Percentiles rank a stretch among this genome's conserved stretches.
phyloP scores from a whole-genome alignment of 169 alveolate genomes.

The Babesia microti region DNA sequence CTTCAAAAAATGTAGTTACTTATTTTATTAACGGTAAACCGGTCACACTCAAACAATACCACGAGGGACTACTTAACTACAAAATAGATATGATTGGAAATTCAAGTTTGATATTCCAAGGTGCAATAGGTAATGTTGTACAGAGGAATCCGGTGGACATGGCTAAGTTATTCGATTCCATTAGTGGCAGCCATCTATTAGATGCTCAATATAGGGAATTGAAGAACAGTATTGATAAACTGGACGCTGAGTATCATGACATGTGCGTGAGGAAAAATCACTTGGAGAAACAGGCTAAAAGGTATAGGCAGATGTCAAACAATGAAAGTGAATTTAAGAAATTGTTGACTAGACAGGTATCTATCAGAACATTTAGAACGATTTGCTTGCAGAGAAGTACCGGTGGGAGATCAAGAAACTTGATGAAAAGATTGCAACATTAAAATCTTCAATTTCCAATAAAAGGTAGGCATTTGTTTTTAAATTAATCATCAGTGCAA shows the following conservation, averaged over 20 bases:
- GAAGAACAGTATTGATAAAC: constrained; percentile 29
- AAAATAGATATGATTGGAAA: constrained; percentile 54
- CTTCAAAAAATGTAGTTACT: constrained; percentile 57
- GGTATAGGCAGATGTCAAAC: constrained; percentile 21
- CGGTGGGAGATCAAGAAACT: no score
- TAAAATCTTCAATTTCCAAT: no score
- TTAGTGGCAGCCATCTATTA: constrained; percentile 60
- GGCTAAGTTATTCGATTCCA: constrained; percentile 72
- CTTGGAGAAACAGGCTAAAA: constrained; percentile 21
- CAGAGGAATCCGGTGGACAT: constrained; percentile 73
- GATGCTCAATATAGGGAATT: constrained; percentile 37
- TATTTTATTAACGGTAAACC: constrained; percentile 61
- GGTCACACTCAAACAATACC: constrained; percentile 37
- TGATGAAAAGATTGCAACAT: no score
- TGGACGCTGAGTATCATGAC: constrained; percentile 24
- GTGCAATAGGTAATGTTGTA: constrained; percentile 77
- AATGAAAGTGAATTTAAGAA: no score
- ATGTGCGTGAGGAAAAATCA: constrained; percentile 17
- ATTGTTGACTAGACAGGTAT: no score
- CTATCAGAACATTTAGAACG: no score
- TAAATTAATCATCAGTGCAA: no score
- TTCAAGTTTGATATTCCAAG: constrained; percentile 77
- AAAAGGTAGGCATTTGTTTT: no score
- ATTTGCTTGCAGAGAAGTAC: no score
- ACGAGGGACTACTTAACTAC: constrained; percentile 31